Conservation (phyloP, 345 rosid genomes). For the Eucalyptus rudis region DNA sequence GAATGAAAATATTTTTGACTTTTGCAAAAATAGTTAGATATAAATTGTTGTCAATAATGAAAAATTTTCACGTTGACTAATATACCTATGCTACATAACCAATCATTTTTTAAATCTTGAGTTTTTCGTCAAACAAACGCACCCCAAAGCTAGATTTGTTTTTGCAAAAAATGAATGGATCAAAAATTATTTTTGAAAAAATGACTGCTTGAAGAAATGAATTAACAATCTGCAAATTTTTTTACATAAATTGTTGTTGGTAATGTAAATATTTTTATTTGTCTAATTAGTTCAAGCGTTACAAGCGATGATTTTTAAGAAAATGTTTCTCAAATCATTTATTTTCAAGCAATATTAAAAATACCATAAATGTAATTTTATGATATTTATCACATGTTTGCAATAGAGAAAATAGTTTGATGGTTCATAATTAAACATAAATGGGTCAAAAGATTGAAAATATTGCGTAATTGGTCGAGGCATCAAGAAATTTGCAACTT, state of each 20-base stretch:
- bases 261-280: neutral
- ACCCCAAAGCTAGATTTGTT: no score
- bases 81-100: fast-evolving
- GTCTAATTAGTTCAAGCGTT: neutral
- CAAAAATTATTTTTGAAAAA: fast-evolving
- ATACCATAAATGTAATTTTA: neutral
- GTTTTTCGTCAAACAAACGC: no score
- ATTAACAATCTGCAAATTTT: fast-evolving
- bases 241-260: fast-evolving
- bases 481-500: fast-evolving
- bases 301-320: fast-evolving
- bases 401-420: neutral
- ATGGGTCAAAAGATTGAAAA: neutral
- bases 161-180: fast-evolving
- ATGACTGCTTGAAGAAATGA: fast-evolving
- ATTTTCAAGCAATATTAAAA: neutral
- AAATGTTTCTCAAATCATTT: neutral
- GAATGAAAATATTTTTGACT: neutral
- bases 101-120: neutral
- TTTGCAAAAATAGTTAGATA: fast-evolving
- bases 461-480: fast-evolving
- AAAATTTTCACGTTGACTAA: fast-evolving
- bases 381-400: neutral
- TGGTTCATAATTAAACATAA: fast-evolving
- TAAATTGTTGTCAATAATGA: neutral